Evolutionary conservation across 2,329 filamentous ascomycete genomes (phyloP).

Genomic region (Aureobasidium sp.): DNA sequence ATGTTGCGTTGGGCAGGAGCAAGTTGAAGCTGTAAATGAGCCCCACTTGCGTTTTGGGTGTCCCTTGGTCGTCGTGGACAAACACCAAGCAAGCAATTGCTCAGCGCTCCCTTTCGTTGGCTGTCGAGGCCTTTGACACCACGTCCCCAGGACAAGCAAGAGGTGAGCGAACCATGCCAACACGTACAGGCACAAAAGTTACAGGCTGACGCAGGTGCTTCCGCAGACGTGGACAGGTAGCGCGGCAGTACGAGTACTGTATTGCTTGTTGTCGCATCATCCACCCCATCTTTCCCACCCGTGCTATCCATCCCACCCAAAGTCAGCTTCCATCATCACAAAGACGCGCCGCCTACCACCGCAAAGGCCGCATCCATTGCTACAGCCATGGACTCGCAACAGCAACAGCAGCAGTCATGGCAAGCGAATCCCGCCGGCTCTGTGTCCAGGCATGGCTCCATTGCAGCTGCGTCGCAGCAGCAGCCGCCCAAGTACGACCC

Average conservation of each 20-base stretch:
- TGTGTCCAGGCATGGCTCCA: not conserved
- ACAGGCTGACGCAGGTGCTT: not conserved
- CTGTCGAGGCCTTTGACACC: not conserved
- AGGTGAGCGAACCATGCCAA: not conserved
- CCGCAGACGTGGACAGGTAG: not conserved
- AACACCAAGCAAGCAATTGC: not conserved
- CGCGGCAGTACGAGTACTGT: not conserved
- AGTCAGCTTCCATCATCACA: not conserved
- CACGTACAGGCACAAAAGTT: not conserved
- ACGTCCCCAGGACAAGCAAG: not conserved
- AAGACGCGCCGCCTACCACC: not conserved
- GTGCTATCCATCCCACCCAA: not conserved
- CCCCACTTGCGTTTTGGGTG: not conserved
- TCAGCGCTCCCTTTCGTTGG: not conserved
- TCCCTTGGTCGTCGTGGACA: not conserved
- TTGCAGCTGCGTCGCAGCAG: slow-evolving; percentile 5
- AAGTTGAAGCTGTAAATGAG: not conserved
- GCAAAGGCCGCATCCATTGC: not conserved
- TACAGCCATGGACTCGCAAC: slow-evolving; percentile 7
- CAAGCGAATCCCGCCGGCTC: not conserved
- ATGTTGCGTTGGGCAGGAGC: not conserved
- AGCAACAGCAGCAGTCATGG: slow-evolving; percentile 1
- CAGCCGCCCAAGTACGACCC: slow-evolving; percentile 2
- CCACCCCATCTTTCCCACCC: not conserved
- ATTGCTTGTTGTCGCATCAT: not conserved